These are phyloP conservation scores for Boletus barrowsii DNA, from an alignment of 768 basidiomycete species.

Conservation along the genomic window DNA sequence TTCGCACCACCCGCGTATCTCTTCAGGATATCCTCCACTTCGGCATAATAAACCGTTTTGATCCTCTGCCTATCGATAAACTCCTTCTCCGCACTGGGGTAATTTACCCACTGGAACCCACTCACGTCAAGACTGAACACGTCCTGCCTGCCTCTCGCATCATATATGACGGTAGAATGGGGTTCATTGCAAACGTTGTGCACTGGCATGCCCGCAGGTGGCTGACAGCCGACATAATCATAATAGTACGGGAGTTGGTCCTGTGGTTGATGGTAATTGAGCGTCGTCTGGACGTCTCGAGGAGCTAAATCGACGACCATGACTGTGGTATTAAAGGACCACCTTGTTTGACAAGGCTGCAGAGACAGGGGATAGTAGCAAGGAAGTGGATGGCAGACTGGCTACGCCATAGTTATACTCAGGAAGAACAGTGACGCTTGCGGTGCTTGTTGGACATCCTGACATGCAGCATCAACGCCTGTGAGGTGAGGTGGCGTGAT, in stretches of 20 bases:
- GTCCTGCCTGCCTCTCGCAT: background rate
- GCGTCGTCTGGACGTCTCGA: background rate
- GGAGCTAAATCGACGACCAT: background rate
- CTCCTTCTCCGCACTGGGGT: background rate
- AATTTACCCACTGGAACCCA: background rate
- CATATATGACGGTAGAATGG: background rate
- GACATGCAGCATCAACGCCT: too few relatives aligned
- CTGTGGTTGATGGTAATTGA: background rate
- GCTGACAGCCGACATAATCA: background rate
- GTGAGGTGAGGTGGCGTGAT: too few relatives aligned
- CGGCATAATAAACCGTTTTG: background rate
- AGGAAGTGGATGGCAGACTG: too few relatives aligned
- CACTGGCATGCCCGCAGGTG: background rate
- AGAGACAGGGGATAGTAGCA: too few relatives aligned
- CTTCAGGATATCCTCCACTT: background rate
- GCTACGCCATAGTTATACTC: too few relatives aligned
- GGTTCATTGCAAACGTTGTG: background rate
- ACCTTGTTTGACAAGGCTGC: too few relatives aligned
- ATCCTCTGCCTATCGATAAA: background rate
- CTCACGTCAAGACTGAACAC: background rate
- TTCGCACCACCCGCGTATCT: background rate
- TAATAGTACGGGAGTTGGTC: background rate
- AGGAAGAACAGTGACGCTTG: too few relatives aligned
- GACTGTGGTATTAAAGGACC: too few relatives aligned
- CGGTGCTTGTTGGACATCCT: too few relatives aligned